A percentile compares a stretch with the other conserved stretches of the same genome.
Evolutionary conservation across 2,329 filamentous ascomycete species (phyloP).

Genomic region (Stemphylium beticola): DNA sequence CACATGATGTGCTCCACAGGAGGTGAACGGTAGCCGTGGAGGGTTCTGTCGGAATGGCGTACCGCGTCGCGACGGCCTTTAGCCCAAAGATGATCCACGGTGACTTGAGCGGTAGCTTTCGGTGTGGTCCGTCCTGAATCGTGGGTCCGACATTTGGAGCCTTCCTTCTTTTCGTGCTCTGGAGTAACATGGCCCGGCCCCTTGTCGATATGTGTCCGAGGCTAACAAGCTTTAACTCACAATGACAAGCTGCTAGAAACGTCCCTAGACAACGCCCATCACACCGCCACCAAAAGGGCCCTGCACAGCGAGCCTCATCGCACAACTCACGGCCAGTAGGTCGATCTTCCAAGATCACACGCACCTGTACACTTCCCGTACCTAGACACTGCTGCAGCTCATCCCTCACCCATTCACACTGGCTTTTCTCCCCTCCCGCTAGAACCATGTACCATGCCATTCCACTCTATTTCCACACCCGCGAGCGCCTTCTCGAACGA

Average conservation of each 20-base stretch:
- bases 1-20: slow-evolving; percentile 23
- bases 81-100: slow-evolving; percentile 10
- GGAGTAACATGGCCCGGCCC: slow-evolving; percentile 20
- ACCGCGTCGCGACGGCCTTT: slow-evolving; percentile 22
- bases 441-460: slow-evolving; percentile 16
- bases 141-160: slow-evolving; percentile 11
- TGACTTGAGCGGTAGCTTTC: slow-evolving; percentile 14
- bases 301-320: slow-evolving; percentile 22
- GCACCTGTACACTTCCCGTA: slow-evolving; percentile 14
- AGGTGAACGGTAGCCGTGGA: slow-evolving; percentile 19
- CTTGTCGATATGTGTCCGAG: slow-evolving; percentile 26
- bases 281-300: slow-evolving; percentile 26
- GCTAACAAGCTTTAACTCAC: slow-evolving; percentile 12
- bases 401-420: slow-evolving; percentile 5
- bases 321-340: slow-evolving; percentile 11
- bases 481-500: slow-evolving; percentile 38
- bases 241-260: slow-evolving; percentile 23
- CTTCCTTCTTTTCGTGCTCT: slow-evolving; percentile 15
- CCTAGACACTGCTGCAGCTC: slow-evolving; percentile 18
- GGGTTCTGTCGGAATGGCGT: slow-evolving; percentile 24
- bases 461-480: slow-evolving; percentile 5
- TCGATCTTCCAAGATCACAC: slow-evolving; percentile 33
- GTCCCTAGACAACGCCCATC: slow-evolving; percentile 13
- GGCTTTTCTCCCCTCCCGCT: slow-evolving; percentile 3
- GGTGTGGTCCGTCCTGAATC: slow-evolving; percentile 17